Conservation (phyloP, 306 rosid genomes). For the Malus orientalis region DNA sequence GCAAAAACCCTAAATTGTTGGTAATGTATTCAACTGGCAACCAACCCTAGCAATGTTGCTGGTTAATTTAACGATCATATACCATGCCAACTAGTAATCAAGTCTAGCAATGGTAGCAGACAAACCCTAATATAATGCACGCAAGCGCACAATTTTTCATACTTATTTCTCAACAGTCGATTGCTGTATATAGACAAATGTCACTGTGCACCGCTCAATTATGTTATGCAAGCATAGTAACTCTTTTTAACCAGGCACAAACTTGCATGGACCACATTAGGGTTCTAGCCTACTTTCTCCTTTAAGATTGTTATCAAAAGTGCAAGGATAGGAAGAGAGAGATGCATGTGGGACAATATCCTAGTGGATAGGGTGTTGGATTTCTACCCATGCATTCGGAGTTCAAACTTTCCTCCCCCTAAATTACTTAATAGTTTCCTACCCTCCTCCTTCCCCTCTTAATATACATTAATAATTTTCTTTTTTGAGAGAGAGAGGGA, state of each 20-base stretch:
- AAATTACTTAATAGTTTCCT: no score
- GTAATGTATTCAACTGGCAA: background rate
- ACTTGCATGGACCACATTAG: slow-evolving; percentile 1
- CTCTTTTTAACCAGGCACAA: background rate
- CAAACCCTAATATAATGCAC: background rate
- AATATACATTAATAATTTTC: no score
- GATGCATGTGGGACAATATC: no score
- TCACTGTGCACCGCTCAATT: background rate
- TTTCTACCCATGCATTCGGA: no score
- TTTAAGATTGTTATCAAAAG: background rate
- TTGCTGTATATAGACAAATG: background rate
- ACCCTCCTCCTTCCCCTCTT: no score
- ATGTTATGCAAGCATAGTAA: background rate
- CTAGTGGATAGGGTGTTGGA: no score
- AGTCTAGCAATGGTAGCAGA: background rate
- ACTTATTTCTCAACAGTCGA: background rate
- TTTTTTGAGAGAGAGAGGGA: no score
- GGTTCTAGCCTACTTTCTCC: background rate
- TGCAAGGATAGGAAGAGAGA: background rate
- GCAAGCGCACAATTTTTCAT: background rate
- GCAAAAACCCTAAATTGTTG: background rate
- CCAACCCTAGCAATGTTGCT: background rate
- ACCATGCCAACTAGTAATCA: background rate
- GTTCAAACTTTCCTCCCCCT: no score
- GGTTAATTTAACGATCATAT: background rate